These are phyloP conservation scores for Pseudozyma thailandica DNA, from an alignment of 1,284 basidiomycete genomes.

Conservation along the genomic window DNA sequence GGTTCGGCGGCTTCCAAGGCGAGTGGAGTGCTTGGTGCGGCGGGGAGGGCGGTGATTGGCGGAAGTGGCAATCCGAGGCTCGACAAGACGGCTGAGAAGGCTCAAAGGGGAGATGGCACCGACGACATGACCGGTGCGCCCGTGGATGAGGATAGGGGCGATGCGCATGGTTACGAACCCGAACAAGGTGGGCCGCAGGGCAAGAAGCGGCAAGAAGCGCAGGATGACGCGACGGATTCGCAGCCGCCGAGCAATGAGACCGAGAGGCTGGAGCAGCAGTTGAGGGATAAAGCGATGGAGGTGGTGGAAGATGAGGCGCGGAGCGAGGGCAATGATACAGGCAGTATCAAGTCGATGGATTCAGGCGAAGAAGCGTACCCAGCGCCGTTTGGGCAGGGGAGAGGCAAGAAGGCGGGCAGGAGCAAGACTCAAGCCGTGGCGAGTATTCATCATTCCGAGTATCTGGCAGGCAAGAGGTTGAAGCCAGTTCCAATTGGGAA, in stretches of 20 bases:
- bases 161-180: slow-evolving; percentile 30
- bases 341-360: slow-evolving; percentile 6
- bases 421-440: slow-evolving; percentile 35
- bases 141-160: slow-evolving; percentile 16
- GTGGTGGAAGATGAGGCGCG: slow-evolving; percentile 26
- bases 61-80: slow-evolving; percentile 28
- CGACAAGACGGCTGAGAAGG: slow-evolving; percentile 39
- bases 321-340: slow-evolving; percentile 5
- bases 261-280: slow-evolving; percentile 30
- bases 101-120: slow-evolving; percentile 20
- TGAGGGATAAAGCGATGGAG: slow-evolving; percentile 19
- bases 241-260: slow-evolving; percentile 23
- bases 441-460: slow-evolving; percentile 33
- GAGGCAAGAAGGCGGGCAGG: neutral
- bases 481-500: slow-evolving; percentile 31
- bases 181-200: slow-evolving; percentile 25
- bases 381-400: slow-evolving; percentile 41
- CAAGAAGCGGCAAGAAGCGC: slow-evolving; percentile 33
- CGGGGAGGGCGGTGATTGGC: slow-evolving; percentile 43
- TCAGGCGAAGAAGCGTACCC: slow-evolving; percentile 51
- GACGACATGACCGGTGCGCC: slow-evolving; percentile 18
- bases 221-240: slow-evolving; percentile 3
- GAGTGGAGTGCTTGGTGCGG: slow-evolving; percentile 76
- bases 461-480: slow-evolving; percentile 30
- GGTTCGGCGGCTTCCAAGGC: slow-evolving; percentile 71